Conservation (phyloP, 2,329 filamentous ascomycete species). For the Xylariaceae sp. region DNA sequence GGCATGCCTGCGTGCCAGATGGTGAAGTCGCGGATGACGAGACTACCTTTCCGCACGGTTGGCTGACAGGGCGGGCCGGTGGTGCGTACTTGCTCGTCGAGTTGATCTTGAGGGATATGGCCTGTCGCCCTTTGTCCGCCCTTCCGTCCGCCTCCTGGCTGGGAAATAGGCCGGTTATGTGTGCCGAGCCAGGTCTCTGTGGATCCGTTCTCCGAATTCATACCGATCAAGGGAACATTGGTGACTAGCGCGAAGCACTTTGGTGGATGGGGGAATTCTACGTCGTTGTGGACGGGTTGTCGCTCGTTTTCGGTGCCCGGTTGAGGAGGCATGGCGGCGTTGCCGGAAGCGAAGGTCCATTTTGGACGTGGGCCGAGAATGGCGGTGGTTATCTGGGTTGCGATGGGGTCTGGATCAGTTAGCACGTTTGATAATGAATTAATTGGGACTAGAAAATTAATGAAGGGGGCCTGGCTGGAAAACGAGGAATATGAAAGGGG, state of each 20-base stretch:
- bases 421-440: constrained; percentile 10
- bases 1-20: constrained; percentile 62
- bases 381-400: constrained; percentile 50
- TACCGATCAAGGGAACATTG: constrained; percentile 48
- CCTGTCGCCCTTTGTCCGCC: constrained; percentile 46
- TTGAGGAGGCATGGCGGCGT: constrained; percentile 49
- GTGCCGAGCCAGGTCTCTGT: constrained; percentile 56
- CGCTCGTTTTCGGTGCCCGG: constrained; percentile 35
- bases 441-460: background rate
- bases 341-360: constrained; percentile 55
- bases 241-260: constrained; percentile 51
- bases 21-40: constrained; percentile 54
- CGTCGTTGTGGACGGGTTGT: constrained; percentile 55
- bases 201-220: constrained; percentile 47
- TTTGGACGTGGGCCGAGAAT: constrained; percentile 50
- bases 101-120: constrained; percentile 38
- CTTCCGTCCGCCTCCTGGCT: constrained; percentile 40
- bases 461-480: too few relatives aligned
- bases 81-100: constrained; percentile 35
- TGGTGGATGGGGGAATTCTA: constrained; percentile 50
- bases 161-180: constrained; percentile 34
- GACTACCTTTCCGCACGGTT: constrained; percentile 46
- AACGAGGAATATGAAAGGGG: background rate
- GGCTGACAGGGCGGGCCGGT: constrained; percentile 45
- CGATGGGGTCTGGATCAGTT: constrained; percentile 41